Evolutionary conservation across 1,139 yeast species (phyloP).

Genomic region (Candida sanyaensis): DNA sequence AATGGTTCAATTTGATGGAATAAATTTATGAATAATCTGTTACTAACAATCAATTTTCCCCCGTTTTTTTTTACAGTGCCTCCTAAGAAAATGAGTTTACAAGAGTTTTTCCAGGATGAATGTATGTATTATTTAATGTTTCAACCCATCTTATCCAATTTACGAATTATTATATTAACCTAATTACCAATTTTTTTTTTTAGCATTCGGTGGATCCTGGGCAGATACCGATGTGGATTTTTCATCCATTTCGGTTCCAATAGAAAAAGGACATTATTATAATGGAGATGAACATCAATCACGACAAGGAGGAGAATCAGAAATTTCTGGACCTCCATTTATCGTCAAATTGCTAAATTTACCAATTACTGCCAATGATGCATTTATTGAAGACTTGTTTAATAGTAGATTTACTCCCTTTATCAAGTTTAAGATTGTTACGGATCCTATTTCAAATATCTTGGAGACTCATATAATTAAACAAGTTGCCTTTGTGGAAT

Average conservation of each 20-base stretch:
- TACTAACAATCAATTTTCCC: conserved; percentile 3
- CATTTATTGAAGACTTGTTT: conserved; percentile 45
- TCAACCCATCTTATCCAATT: neutral
- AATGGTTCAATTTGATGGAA: neutral
- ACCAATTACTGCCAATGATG: conserved; percentile 43
- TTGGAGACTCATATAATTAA: conserved; percentile 42
- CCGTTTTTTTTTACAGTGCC: conserved; percentile 20
- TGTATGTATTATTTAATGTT: conserved; percentile 36
- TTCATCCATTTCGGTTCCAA: conserved; percentile 64
- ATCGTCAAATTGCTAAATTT: conserved; percentile 56
- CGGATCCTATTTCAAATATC: conserved; percentile 43
- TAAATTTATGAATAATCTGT: neutral
- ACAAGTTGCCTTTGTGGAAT: conserved; percentile 66
- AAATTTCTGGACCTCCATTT: conserved; percentile 53
- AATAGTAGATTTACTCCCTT: conserved; percentile 42
- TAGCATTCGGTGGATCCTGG: conserved; percentile 65
- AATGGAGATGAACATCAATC: conserved; percentile 12
- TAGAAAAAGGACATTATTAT: conserved; percentile 28
- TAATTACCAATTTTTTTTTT: conserved; percentile 2
- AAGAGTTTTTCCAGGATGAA: conserved; percentile 54
- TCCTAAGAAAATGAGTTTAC: conserved; percentile 52
- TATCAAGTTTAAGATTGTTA: conserved; percentile 43
- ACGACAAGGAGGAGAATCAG: conserved; percentile 12
- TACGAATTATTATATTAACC: too few species aligned
- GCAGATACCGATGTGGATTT: conserved; percentile 77